phyloP scores from a whole-genome alignment of 306 rosid genomes.

The Pyrus pyrifolia region DNA sequence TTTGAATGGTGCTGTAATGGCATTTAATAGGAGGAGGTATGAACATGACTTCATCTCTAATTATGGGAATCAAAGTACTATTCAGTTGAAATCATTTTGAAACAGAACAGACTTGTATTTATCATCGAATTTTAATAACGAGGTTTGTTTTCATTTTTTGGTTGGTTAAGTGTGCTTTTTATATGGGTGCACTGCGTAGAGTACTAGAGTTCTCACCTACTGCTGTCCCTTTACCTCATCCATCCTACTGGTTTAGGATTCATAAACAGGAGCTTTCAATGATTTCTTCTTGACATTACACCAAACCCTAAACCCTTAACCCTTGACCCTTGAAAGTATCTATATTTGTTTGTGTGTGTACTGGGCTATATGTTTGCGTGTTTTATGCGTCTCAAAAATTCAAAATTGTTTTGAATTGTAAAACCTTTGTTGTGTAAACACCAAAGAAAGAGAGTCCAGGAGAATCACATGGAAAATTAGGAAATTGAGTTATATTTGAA shows the following conservation, averaged over 20 bases:
- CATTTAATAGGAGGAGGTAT: conserved; percentile 75
- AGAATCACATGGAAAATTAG: neutral
- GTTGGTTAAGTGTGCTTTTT: neutral
- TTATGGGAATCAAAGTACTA: neutral
- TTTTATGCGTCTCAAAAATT: neutral
- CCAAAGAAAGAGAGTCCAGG: neutral
- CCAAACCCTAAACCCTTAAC: neutral
- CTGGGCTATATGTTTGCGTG: neutral
- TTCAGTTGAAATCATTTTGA: conserved; percentile 5
- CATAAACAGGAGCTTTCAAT: neutral
- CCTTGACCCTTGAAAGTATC: neutral
- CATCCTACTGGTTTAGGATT: neutral
- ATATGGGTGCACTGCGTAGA: neutral
- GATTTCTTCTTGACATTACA: neutral
- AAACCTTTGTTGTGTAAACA: neutral
- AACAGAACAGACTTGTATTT: neutral
- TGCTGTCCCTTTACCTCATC: neutral
- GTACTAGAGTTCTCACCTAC: neutral
- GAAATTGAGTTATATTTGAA: neutral
- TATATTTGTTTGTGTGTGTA: neutral
- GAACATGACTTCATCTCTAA: neutral
- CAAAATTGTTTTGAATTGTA: neutral
- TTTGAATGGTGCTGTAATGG: conserved; percentile 98
- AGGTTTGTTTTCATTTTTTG: neutral
- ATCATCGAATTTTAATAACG: neutral